A percentile compares a stretch with the other conserved stretches of the same genome.
These are phyloP conservation scores for Gnomoniopsis sp. DNA, from an alignment of 2,329 filamentous ascomycete species.

Conservation along the genomic window DNA sequence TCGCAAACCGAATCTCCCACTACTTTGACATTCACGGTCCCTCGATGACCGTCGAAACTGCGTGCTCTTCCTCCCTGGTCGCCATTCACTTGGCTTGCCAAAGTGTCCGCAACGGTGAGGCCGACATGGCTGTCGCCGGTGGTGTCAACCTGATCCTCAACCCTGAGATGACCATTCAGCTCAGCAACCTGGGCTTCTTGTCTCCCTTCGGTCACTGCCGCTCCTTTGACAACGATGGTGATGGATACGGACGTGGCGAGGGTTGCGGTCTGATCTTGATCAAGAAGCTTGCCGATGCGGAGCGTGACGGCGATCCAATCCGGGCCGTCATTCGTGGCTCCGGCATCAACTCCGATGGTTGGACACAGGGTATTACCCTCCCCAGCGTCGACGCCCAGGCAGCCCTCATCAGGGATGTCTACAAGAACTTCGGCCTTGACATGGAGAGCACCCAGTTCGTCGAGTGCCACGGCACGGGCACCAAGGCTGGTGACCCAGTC, in stretches of 20 bases:
- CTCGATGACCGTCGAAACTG: slow-evolving; percentile 52
- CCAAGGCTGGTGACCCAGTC: slow-evolving; percentile 32
- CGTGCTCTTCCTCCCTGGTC: slow-evolving; percentile 51
- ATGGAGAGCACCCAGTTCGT: slow-evolving; percentile 23
- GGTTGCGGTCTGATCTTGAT: slow-evolving; percentile 53
- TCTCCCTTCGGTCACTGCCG: slow-evolving; percentile 36
- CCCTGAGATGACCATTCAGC: slow-evolving; percentile 28
- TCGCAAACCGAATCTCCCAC: slow-evolving; percentile 52
- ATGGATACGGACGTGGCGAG: slow-evolving; percentile 61
- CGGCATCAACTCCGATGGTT: slow-evolving; percentile 53
- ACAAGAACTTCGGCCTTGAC: slow-evolving; percentile 20
- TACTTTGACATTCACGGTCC: slow-evolving; percentile 50
- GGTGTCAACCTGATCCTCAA: slow-evolving; percentile 45
- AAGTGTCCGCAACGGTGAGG: slow-evolving; percentile 24
- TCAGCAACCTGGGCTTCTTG: slow-evolving; percentile 12
- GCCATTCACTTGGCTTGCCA: slow-evolving; percentile 48
- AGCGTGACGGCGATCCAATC: slow-evolving; percentile 54
- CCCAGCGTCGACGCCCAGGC: slow-evolving; percentile 30
- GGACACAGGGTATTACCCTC: slow-evolving; percentile 38
- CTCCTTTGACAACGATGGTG: slow-evolving; percentile 51
- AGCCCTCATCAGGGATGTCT: slow-evolving; percentile 30
- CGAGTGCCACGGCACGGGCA: slow-evolving; percentile 33
- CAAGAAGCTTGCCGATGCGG: slow-evolving; percentile 52
- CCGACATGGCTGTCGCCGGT: slow-evolving; percentile 35
- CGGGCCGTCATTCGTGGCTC: slow-evolving; percentile 48